These are phyloP conservation scores for Madurella mycetomatis DNA, from an alignment of 2,329 filamentous ascomycete species.

Conservation along the genomic window DNA sequence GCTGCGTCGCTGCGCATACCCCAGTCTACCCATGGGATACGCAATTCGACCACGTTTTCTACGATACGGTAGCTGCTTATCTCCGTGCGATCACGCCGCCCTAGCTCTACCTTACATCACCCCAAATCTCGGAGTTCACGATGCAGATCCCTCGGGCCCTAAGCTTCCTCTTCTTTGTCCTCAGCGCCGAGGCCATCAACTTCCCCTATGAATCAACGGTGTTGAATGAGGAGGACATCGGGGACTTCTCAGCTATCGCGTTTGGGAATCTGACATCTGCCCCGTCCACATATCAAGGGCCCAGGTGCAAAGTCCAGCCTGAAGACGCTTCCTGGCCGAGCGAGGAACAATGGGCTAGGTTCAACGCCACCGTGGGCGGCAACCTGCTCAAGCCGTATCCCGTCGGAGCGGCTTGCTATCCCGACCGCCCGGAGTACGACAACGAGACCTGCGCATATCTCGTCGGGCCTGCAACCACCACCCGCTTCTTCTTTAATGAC, in stretches of 20 bases:
- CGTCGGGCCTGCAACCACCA: slow-evolving; percentile 14
- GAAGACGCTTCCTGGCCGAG: slow-evolving; percentile 9
- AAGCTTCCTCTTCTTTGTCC: background rate
- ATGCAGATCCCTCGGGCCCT: background rate
- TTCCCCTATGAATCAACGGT: background rate
- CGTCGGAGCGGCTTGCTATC: slow-evolving; percentile 31
- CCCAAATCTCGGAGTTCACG: background rate
- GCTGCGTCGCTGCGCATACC: background rate
- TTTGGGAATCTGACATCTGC: background rate
- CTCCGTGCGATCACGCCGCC: too few species aligned
- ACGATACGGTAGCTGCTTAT: too few species aligned
- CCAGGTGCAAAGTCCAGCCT: slow-evolving; percentile 4
- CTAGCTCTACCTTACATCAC: too few species aligned
- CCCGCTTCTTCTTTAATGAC: slow-evolving; percentile 31
- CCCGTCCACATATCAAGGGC: background rate
- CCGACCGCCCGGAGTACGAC: slow-evolving; percentile 24
- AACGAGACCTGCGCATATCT: slow-evolving; percentile 23
- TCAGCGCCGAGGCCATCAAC: background rate
- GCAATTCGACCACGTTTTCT: background rate
- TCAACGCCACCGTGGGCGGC: slow-evolving; percentile 30
- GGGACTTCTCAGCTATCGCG: background rate
- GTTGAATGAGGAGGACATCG: background rate
- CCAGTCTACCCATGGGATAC: background rate
- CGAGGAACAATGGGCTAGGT: slow-evolving; percentile 22
- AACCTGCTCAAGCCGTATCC: slow-evolving; percentile 30